Base-by-base conservation (phyloP, 805 yeast genomes). In the Maudiozyma pseudohumilis region DNA sequence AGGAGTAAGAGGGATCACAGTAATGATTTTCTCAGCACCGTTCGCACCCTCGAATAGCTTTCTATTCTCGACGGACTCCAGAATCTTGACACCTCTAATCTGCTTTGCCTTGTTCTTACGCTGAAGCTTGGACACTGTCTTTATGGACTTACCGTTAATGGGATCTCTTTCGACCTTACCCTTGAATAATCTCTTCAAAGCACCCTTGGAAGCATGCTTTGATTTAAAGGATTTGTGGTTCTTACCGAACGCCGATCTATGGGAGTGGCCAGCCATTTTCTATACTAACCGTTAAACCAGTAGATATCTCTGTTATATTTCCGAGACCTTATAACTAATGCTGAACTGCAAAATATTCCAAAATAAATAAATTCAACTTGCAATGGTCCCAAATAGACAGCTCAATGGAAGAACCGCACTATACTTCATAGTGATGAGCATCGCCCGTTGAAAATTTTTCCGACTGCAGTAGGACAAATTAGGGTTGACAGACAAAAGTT, bases 211-310 rank as follows among this genome's bases (percentile, higher is more conserved):
- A 16, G 95, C 74, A 66, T 92, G 98, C 56, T 79, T 82, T 2
- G 95, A 75, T 58, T 92, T 94, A 70, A 86, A 94, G 8, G 88
- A 72, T 64, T 92, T 92, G 53, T 89, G 95, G 34, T 77, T 77
- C 54, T 78, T 79, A 61, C 86, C 89, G 32, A 84, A 64, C 3
- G 95, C 76, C 10, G 89, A 70, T 56, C 97, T 74, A 58, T 92
- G 97, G 6, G 86, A 74, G 59, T 80, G 82, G 50, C 83, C 83
- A 32, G 81, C 84, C 81, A 78, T 76, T 13, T 20, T 34, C n/a
- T 16, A 8, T 26, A 16, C 12, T 35, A 13, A 18, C 24, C n/a
- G 15, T n/a, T n/a, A n/a, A n/a, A n/a, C n/a, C n/a, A n/a, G n/a
- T n/a, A n/a, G 15, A 12, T 26, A 26, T 26, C 12, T 26, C 2